Evolutionary conservation across 805 yeast genomes (phyloP), one percentile per base, ranked within the genome.

Genomic region (Sugiyamaella boreocaroliniensis): DNA sequence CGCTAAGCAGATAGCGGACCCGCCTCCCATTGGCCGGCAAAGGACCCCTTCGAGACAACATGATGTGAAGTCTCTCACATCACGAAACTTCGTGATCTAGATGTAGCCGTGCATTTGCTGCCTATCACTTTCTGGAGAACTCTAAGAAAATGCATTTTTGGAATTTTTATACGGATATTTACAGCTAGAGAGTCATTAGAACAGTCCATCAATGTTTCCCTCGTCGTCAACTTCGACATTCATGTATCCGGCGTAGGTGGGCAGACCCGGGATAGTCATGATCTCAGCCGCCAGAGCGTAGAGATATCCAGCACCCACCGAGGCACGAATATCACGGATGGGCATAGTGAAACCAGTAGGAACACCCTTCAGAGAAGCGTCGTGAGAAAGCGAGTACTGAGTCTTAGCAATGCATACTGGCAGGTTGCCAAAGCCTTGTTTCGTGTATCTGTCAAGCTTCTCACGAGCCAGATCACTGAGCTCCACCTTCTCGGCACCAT

Each of bases 361-460:
- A 43, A 89, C 97, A 67, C 97, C 97, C 74, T 90, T 90, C 69
- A 93, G 78, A 19, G 80, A 74, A 44, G 98, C 89, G 71, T 92
- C 98, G 67, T 90, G 97, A 2, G 97, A 89, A 61, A 92, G 76
- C 0, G 97, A 89, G 76, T 92, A 92, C 71, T 92, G 99, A 1
- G 99, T 92, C 77, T 92, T 92, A 54, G 99, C 99, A 65, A 92
- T 86, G 73, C 99, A 92, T 62, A 92, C 84, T 53, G 98, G 99
- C 67, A 92, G 75, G 66, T 89, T 81, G 58, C 84, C 89, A 69
- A 85, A 92, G 2, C 97, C 97, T 75, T 89, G 97, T 49, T 76
- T 70, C 37, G 89, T 83, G 74, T 89, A 90, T 53, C 82, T 78
- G 57, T 83, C 89, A 60, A 92, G 83, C 72, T 89, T 89, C 64